Percentiles rank a stretch among this genome's conserved stretches.
Conservation (phyloP, 2,329 filamentous ascomycete species). For the Stachybotrys chartarum region DNA sequence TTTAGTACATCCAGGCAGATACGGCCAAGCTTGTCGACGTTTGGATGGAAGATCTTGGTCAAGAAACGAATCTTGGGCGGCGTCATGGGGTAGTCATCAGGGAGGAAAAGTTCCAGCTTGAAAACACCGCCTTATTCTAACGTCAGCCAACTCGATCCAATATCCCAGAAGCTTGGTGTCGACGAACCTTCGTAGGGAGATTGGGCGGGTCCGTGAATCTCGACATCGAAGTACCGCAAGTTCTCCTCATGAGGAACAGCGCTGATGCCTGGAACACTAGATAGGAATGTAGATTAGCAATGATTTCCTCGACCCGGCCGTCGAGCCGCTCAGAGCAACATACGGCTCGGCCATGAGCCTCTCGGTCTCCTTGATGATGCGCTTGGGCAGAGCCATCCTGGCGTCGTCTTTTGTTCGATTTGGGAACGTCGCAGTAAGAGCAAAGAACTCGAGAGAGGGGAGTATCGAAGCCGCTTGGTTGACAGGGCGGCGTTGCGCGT, state of each 20-base stretch:
- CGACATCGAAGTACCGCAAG: slow-evolving; percentile 95
- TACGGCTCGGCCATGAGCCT: slow-evolving; percentile 94
- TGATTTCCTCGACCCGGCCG: slow-evolving; percentile 5
- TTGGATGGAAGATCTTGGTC: slow-evolving; percentile 98
- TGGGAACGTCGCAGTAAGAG: no score
- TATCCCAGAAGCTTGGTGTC: neutral
- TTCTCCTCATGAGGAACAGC: slow-evolving; percentile 96
- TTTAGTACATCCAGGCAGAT: slow-evolving; percentile 97
- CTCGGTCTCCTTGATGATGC: slow-evolving; percentile 98
- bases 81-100: slow-evolving; percentile 98
- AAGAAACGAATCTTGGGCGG: slow-evolving; percentile 97
- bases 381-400: slow-evolving; percentile 75
- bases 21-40: slow-evolving; percentile 93
- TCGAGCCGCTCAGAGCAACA: slow-evolving; percentile 23
- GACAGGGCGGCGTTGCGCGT: neutral
- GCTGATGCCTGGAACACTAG: slow-evolving; percentile 89
- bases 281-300: slow-evolving; percentile 9
- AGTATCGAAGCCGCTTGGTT: neutral
- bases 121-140: slow-evolving; percentile 63
- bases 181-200: slow-evolving; percentile 86
- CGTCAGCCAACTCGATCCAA: slow-evolving; percentile 2
- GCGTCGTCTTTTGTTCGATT: neutral
- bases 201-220: slow-evolving; percentile 84
- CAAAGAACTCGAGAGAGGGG: neutral
- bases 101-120: slow-evolving; percentile 94